A percentile compares a stretch with the other conserved stretches of the same genome.
Evolutionary conservation across 1,284 basidiomycete species (phyloP).

Genomic region (Anthracocystis setariae): DNA sequence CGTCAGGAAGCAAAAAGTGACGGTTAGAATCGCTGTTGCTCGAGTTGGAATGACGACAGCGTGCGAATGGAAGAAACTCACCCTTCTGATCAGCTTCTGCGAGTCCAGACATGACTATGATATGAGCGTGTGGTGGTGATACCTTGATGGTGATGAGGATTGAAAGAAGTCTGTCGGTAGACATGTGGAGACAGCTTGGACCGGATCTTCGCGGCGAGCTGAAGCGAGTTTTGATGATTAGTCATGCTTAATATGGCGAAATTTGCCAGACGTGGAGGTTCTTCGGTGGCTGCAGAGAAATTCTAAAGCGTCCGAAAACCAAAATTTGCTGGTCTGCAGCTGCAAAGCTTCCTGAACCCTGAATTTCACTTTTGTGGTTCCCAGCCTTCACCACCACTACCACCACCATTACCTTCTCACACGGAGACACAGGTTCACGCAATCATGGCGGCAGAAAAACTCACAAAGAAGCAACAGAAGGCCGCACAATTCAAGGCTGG

Average conservation of each 20-base stretch:
- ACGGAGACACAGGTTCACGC: not conserved
- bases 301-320: not conserved
- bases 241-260: slow-evolving; percentile 28
- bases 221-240: no score
- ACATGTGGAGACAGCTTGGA: slow-evolving; percentile 16
- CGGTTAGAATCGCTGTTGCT: no score
- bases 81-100: slow-evolving; percentile 59
- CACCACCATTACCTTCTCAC: no score
- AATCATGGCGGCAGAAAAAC: slow-evolving; percentile 30
- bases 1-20: not conserved
- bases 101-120: slow-evolving; percentile 45
- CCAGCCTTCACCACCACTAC: not conserved
- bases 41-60: no score
- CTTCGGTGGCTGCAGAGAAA: no score
- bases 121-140: slow-evolving; percentile 2
- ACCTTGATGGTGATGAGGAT: slow-evolving; percentile 5
- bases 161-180: not conserved
- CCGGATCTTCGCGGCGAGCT: slow-evolving; percentile 14
- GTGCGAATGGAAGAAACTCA: slow-evolving; percentile 12
- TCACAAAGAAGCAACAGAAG: slow-evolving; percentile 62
- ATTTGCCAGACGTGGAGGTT: slow-evolving; percentile 16
- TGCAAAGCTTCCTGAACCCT: slow-evolving; percentile 32
- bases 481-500: slow-evolving; percentile 51
- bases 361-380: slow-evolving; percentile 3
- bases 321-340: slow-evolving; percentile 16